Evolutionary conservation across 2,329 filamentous ascomycete genomes (phyloP), one percentile per base, ranked within the genome.

Genomic region (Aspergillus neoniger): DNA sequence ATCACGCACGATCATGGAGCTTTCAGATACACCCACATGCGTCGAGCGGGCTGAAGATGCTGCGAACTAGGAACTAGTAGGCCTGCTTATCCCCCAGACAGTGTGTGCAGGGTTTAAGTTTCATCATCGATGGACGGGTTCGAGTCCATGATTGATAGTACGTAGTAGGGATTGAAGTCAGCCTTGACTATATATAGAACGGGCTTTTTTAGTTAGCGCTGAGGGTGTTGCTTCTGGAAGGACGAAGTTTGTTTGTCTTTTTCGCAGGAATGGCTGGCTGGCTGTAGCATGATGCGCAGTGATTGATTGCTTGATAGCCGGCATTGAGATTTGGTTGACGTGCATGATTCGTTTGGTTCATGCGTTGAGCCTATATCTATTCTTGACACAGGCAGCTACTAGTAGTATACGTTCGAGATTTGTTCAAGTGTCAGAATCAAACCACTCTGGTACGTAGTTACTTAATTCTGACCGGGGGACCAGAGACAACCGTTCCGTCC

Each of bases 21-120:
- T 55, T 19, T 19, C 53, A 55, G 53, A 55, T 55, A 32, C 53
- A 47, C 53, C 28, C 53, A 21, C 53, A 28, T 55, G 53, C 53
- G 25, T 36, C 43, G 28, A 30, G 38, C 52, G 21, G 44, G 44
- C 25, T 49, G 21, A 49, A 49, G 44, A 30, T 49, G 44, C 44
- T 30, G 44, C 21, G 19, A 15, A 28, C 23, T 49, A 49, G 25
- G 8, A 2, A 28, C 25, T 28, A 28, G 7, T 28, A 28, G 7
- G 14, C 5, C 25, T 15, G 23, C n/a, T 28, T 28, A 30, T 17
- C 10, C 47, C 47, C 47, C 47, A 12, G 47, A 32, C 9, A n/a
- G 7, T 25, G 47, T 17, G 47, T 17, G 47, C 25, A 50, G 47
- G 47, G 47, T 50, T 30, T 8, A 12, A 17, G 25, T 25, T 50